Percentiles rank a stretch among this genome's conserved stretches.
These are phyloP conservation scores for Nissolia schottii DNA, from an alignment of 306 rosid species.

Conservation along the genomic window DNA sequence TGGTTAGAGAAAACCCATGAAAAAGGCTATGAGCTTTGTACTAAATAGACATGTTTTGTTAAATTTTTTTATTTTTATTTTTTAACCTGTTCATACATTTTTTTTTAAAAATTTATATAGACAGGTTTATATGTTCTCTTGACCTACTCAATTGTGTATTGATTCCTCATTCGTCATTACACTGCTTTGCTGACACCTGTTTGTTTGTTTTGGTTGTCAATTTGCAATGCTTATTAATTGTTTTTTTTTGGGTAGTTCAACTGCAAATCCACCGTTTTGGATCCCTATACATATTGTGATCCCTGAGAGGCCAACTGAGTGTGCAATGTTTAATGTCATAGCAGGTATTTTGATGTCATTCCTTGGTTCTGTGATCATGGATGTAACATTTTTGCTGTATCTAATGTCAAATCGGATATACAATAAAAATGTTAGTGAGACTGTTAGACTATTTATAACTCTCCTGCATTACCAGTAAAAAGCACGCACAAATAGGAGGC, in stretches of 20 bases:
- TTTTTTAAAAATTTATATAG: neutral
- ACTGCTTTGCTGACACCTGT: slow-evolving; percentile 17
- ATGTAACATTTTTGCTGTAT: neutral
- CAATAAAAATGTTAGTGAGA: neutral
- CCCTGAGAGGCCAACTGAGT: slow-evolving; percentile 97
- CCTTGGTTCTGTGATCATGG: slow-evolving; percentile 16
- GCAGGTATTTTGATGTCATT: slow-evolving; percentile 65
- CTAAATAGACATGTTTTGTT: no score
- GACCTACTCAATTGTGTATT: neutral
- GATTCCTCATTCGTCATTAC: neutral
- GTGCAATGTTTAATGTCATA: slow-evolving; percentile 85
- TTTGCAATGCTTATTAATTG: slow-evolving; percentile 18
- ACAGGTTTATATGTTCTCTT: neutral
- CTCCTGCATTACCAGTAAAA: neutral
- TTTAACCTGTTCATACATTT: neutral
- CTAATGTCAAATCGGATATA: neutral
- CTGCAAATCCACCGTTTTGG: slow-evolving; percentile 93
- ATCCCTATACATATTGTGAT: slow-evolving; percentile 92
- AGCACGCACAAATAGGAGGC: neutral
- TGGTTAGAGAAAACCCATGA: no score
- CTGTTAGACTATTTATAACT: neutral
- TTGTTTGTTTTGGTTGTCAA: slow-evolving; percentile 7
- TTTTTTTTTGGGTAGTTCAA: slow-evolving; percentile 50
- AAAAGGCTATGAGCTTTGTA: no score
- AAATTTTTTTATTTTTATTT: no score